Conservation (phyloP, 2,329 filamentous ascomycete species). For the Beauveria sp. region DNA sequence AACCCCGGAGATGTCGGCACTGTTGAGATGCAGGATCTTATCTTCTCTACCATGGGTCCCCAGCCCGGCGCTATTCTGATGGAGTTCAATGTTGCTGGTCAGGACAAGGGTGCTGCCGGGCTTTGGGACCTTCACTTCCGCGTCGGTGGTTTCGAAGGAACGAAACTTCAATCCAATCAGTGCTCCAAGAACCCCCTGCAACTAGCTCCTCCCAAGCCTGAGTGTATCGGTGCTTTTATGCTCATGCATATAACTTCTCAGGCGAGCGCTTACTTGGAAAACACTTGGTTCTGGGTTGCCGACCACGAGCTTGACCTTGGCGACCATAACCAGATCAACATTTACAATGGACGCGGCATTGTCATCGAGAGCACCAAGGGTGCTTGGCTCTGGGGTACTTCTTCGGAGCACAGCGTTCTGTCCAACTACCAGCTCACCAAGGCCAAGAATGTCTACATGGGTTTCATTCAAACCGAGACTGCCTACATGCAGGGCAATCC, state of each 20-base stretch:
- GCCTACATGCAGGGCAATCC: slow-evolving; percentile 84
- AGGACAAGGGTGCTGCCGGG: slow-evolving; percentile 60
- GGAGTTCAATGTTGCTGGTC: slow-evolving; percentile 77
- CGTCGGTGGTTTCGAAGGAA: slow-evolving; percentile 79
- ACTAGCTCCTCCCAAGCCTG: slow-evolving; percentile 51
- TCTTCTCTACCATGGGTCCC: slow-evolving; percentile 76
- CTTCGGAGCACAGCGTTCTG: slow-evolving; percentile 56
- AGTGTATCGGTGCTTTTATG: slow-evolving; percentile 69
- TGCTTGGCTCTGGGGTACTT: slow-evolving; percentile 74
- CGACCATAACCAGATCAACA: slow-evolving; percentile 70
- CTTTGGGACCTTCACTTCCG: slow-evolving; percentile 97
- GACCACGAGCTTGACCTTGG: slow-evolving; percentile 79
- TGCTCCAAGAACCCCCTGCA: slow-evolving; percentile 69
- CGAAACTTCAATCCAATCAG: slow-evolving; percentile 68
- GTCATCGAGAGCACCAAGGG: slow-evolving; percentile 67
- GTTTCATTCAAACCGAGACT: slow-evolving; percentile 81
- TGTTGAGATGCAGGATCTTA: slow-evolving; percentile 81
- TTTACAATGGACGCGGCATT: slow-evolving; percentile 83
- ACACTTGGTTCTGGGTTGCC: slow-evolving; percentile 83
- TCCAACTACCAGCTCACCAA: slow-evolving; percentile 83
- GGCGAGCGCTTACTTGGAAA: slow-evolving; percentile 73
- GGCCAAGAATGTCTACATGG: slow-evolving; percentile 74
- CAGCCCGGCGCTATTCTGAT: slow-evolving; percentile 84
- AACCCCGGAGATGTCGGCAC: slow-evolving; percentile 65
- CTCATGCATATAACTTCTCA: slow-evolving; percentile 56